Percentiles rank a stretch among this genome's conserved stretches.
phyloP scores from a whole-genome alignment of 352 stramenopile species.

The Pythium coloratum region DNA sequence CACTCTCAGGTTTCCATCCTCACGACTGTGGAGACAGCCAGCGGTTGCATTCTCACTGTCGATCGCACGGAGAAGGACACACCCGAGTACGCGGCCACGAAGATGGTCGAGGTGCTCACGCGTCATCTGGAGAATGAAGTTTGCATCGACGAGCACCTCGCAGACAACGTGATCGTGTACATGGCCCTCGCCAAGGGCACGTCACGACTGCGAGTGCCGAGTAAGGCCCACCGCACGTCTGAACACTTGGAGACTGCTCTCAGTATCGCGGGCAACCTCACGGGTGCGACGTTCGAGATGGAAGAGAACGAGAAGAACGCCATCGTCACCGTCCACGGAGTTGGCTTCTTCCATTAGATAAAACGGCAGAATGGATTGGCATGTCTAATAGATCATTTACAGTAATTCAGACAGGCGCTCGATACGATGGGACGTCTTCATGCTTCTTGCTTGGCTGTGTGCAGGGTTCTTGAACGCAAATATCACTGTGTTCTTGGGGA shows the following conservation, averaged over 20 bases:
- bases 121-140: constrained; percentile 41
- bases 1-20: constrained; percentile 42
- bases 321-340: constrained; percentile 50
- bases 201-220: constrained; percentile 52
- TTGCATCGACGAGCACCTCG: constrained; percentile 73
- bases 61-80: constrained; percentile 46
- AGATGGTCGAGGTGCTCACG: constrained; percentile 24
- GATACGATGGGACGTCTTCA: background rate
- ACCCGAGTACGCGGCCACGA: constrained; percentile 37
- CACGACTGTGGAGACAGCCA: constrained; percentile 41
- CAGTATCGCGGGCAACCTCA: constrained; percentile 37
- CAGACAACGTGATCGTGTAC: constrained; percentile 69
- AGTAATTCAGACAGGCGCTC: background rate
- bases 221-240: constrained; percentile 41
- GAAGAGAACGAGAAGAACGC: constrained; percentile 41
- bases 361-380: too few species aligned
- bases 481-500: constrained; percentile 16
- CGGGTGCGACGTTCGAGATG: constrained; percentile 39
- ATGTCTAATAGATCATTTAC: background rate
- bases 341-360: constrained; percentile 25
- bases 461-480: background rate
- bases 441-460: background rate
- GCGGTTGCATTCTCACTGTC: constrained; percentile 42
- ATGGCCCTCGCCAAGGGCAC: constrained; percentile 60
- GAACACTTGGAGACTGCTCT: constrained; percentile 62